Percentiles rank a stretch among this genome's conserved stretches.
Conservation (phyloP, 2,329 filamentous ascomycete species). For the Aspergillus novofumigatus region DNA sequence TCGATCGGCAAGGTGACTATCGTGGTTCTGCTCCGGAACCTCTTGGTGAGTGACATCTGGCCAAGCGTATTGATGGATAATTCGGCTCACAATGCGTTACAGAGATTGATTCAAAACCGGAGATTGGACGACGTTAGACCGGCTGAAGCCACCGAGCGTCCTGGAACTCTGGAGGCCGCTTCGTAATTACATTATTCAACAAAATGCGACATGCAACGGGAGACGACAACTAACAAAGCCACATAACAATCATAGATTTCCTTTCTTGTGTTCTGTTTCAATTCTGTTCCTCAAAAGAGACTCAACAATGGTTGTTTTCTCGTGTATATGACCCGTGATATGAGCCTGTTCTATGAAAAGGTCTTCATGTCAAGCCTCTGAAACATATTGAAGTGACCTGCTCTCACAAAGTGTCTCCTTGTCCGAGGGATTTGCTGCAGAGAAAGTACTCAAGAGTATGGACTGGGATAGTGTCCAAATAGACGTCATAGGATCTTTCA, state of each 20-base stretch:
- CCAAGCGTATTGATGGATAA: not conserved
- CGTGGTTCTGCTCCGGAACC: slow-evolving; percentile 80
- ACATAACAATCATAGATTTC: slow-evolving; percentile 9
- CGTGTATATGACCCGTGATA: not conserved
- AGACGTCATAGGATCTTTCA: not conserved
- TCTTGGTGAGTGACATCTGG: slow-evolving; percentile 61
- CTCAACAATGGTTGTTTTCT: not conserved
- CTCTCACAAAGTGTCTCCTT: not conserved
- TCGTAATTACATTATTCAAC: slow-evolving; percentile 13
- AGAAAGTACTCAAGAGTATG: not conserved
- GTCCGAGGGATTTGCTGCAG: not conserved
- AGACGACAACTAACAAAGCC: slow-evolving; percentile 9
- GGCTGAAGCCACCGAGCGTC: slow-evolving; percentile 38
- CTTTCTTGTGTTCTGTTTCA: slow-evolving; percentile 1
- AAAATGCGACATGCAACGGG: slow-evolving; percentile 1
- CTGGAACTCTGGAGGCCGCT: slow-evolving; percentile 37
- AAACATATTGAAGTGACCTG: not conserved
- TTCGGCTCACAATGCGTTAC: slow-evolving; percentile 12
- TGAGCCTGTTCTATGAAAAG: not conserved
- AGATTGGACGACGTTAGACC: slow-evolving; percentile 37
- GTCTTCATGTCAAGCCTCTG: not conserved
- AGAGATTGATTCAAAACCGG: slow-evolving; percentile 44
- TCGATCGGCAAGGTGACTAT: slow-evolving; percentile 98
- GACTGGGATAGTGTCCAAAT: not conserved
- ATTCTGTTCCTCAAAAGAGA: not conserved